A percentile compares a stretch with the other conserved stretches of the same genome.
These are phyloP conservation scores for Phoenix dactylifera DNA, from an alignment of 176 grass and related monocot species.

Conservation along the genomic window DNA sequence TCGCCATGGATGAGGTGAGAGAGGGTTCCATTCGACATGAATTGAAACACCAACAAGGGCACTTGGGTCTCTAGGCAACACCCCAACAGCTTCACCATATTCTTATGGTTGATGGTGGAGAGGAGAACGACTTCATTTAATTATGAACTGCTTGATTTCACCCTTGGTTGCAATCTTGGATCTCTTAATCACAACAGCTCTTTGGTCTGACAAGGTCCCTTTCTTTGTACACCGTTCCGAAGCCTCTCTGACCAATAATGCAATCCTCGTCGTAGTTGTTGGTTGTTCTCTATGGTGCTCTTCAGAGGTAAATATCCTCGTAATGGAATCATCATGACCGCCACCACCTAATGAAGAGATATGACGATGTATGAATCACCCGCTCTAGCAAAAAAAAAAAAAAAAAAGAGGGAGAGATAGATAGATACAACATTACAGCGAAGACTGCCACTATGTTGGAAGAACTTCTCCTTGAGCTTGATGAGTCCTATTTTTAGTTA, in stretches of 20 bases:
- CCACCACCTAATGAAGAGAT: neutral
- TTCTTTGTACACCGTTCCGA: constrained; percentile 4
- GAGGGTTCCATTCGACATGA: constrained; percentile 6
- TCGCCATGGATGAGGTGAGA: constrained; percentile 17
- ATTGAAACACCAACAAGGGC: constrained; percentile 5
- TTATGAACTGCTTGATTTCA: constrained; percentile 8
- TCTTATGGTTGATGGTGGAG: constrained; percentile 15
- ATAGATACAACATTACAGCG: too few species aligned
- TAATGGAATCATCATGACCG: neutral
- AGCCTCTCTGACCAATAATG: constrained; percentile 22
- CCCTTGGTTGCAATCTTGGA: constrained; percentile 9
- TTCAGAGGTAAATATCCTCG: constrained; percentile 8
- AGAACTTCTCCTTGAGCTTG: constrained; percentile 8
- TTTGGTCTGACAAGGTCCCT: neutral
- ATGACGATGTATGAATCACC: neutral
- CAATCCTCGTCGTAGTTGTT: constrained; percentile 3
- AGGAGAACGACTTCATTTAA: constrained; percentile 15
- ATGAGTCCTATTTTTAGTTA: neutral
- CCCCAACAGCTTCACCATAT: constrained; percentile 3
- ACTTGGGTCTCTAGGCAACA: constrained; percentile 5
- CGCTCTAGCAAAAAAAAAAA: too few species aligned
- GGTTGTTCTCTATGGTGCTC: constrained; percentile 14
- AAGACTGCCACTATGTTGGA: constrained; percentile 15
- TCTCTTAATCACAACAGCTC: constrained; percentile 26
- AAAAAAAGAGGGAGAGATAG: too few species aligned